Conservation (phyloP, 805 yeast genomes). For the Kazachstania africana region DNA sequence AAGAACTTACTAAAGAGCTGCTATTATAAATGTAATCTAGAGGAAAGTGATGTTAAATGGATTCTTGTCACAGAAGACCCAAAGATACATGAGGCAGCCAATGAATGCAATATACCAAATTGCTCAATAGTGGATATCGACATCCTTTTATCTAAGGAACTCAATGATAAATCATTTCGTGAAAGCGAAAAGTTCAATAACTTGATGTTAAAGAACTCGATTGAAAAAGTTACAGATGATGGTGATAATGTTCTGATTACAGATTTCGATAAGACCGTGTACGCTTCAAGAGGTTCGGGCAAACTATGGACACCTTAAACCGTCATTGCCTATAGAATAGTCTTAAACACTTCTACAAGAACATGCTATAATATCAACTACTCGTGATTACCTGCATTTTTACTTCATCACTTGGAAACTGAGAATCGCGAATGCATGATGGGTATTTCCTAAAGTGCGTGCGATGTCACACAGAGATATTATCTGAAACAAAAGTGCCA, state of each 20-base stretch:
- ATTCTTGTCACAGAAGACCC: slow-evolving; percentile 50
- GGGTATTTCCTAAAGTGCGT: no score
- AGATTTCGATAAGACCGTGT: slow-evolving; percentile 35
- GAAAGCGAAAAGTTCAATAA: slow-evolving; percentile 17
- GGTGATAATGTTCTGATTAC: slow-evolving; percentile 32
- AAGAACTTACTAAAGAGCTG: slow-evolving; percentile 47
- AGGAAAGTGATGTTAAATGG: slow-evolving; percentile 38
- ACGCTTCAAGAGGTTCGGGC: slow-evolving; percentile 53
- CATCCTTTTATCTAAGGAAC: slow-evolving; percentile 14
- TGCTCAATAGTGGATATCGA: slow-evolving; percentile 26
- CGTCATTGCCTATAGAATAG: no score
- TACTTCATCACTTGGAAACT: no score
- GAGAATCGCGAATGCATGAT: no score
- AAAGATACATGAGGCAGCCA: slow-evolving; percentile 42
- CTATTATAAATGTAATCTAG: slow-evolving; percentile 39
- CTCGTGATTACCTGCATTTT: no score
- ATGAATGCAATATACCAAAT: slow-evolving; percentile 40
- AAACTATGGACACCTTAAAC: slow-evolving; percentile 53
- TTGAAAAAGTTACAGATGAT: slow-evolving; percentile 9
- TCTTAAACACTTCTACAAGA: no score
- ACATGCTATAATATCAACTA: no score
- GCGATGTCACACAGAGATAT: no score
- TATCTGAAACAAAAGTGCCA: no score
- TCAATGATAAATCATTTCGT: slow-evolving; percentile 15
- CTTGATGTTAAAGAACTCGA: slow-evolving; percentile 12